Conservation (phyloP, 1,139 yeast species). For the Hemisphaericaspora xylanilytica region DNA sequence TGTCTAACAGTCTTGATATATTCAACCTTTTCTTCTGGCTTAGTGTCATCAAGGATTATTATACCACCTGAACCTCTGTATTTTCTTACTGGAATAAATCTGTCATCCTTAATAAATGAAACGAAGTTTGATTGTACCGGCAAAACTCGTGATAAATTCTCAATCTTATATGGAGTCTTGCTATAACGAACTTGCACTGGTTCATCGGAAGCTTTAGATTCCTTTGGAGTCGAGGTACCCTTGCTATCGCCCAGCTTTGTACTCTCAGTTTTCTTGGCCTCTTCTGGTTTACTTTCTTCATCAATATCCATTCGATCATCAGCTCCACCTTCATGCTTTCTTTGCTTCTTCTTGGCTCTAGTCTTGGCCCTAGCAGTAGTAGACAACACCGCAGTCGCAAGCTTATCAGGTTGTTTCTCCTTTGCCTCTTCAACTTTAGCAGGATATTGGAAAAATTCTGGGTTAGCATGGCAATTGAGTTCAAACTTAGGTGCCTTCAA, state of each 20-base stretch:
- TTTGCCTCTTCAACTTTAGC: constrained; percentile 80
- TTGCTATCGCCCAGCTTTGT: constrained; percentile 13
- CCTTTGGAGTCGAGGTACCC: constrained; percentile 16
- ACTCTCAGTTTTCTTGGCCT: constrained; percentile 21
- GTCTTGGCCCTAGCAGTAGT: constrained; percentile 93
- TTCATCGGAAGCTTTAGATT: constrained; percentile 30
- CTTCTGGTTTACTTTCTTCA: constrained; percentile 26
- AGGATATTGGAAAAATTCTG: constrained; percentile 83
- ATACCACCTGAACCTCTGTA: constrained; percentile 81
- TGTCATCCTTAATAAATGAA: constrained; percentile 69
- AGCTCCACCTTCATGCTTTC: constrained; percentile 42
- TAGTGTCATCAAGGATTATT: constrained; percentile 69
- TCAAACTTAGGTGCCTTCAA: constrained; percentile 84
- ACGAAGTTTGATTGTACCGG: constrained; percentile 89
- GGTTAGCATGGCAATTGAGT: constrained; percentile 76
- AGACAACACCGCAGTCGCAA: constrained; percentile 89
- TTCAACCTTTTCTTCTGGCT: constrained; percentile 64
- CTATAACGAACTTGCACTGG: constrained; percentile 41
- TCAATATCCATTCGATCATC: constrained; percentile 31
- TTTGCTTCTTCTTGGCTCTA: constrained; percentile 77
- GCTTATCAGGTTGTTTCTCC: constrained; percentile 83
- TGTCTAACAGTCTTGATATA: constrained; percentile 85
- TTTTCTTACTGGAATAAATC: constrained; percentile 82
- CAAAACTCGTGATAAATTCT: constrained; percentile 81
- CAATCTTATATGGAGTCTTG: constrained; percentile 64